Evolutionary conservation across 2,329 filamentous ascomycete species (phyloP).

Genomic region (Microcyclospora pomicola): DNA sequence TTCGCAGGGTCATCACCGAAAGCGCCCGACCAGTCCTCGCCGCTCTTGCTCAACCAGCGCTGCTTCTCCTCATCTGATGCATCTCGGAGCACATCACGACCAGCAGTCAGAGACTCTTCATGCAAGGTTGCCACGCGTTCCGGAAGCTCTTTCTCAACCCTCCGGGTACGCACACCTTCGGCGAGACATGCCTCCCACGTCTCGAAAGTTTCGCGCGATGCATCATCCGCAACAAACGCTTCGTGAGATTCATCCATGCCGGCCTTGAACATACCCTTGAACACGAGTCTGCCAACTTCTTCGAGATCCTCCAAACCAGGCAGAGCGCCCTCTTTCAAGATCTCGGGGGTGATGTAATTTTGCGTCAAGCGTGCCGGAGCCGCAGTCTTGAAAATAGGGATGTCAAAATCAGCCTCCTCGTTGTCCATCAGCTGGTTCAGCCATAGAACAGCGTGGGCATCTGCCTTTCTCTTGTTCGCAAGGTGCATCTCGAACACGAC

Average conservation of each 20-base stretch:
- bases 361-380: conserved; percentile 66
- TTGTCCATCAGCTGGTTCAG: conserved; percentile 72
- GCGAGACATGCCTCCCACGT: conserved; percentile 85
- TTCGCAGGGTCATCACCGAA: conserved; percentile 64
- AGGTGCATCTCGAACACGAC: conserved; percentile 77
- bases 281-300: conserved; percentile 68
- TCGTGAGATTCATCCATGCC: conserved; percentile 81
- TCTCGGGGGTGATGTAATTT: conserved; percentile 79
- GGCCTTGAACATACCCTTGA: conserved; percentile 71
- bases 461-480: conserved; percentile 52
- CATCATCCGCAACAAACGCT: conserved; percentile 70
- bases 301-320: conserved; percentile 63
- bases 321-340: conserved; percentile 43
- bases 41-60: conserved; percentile 66
- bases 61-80: conserved; percentile 58
- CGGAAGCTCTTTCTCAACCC: conserved; percentile 61
- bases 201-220: conserved; percentile 84
- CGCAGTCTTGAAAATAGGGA: conserved; percentile 83
- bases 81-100: conserved; percentile 65
- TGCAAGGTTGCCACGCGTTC: conserved; percentile 61
- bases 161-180: conserved; percentile 64
- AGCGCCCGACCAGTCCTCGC: conserved; percentile 74
- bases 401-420: conserved; percentile 59
- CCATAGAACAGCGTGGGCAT: conserved; percentile 73
- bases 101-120: conserved; percentile 64